phyloP scores from a whole-genome alignment of 164 flowering plant genomes.

The Magnolia kwangsiensis region DNA sequence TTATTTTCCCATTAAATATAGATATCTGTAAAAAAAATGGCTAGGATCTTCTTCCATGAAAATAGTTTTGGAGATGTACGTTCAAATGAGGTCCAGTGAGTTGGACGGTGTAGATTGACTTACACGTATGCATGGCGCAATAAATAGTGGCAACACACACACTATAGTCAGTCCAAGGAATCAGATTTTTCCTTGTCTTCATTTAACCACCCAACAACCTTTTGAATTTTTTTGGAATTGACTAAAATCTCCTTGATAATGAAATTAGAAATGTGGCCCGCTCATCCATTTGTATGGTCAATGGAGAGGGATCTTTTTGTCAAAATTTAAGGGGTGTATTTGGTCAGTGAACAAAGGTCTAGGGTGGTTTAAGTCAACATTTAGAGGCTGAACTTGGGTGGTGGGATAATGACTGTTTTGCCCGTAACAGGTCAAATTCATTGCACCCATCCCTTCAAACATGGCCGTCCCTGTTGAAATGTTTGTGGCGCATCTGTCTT shows the following conservation, averaged over 20 bases:
- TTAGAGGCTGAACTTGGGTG: too few relatives aligned
- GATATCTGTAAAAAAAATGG: background rate
- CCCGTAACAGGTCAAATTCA: too few relatives aligned
- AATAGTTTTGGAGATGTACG: too few relatives aligned
- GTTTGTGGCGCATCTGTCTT: too few relatives aligned
- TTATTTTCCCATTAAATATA: background rate
- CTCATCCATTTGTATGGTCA: background rate
- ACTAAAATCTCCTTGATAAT: background rate
- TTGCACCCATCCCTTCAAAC: too few relatives aligned
- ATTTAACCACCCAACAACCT: background rate
- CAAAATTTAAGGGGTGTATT: background rate
- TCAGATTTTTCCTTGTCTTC: background rate
- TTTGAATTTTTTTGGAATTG: background rate
- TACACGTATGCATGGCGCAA: too few relatives aligned
- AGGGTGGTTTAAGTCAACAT: background rate
- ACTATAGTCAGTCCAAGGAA: background rate
- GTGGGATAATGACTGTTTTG: too few relatives aligned
- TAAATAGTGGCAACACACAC: background rate
- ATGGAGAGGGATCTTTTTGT: background rate
- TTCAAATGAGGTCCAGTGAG: background rate
- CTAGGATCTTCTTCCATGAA: background rate
- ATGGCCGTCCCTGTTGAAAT: too few relatives aligned
- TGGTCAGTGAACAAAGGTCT: background rate
- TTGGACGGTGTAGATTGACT: background rate
- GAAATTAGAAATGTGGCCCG: background rate